Evolutionary conservation across 805 yeast species (phyloP).

Genomic region (Candida orba): DNA sequence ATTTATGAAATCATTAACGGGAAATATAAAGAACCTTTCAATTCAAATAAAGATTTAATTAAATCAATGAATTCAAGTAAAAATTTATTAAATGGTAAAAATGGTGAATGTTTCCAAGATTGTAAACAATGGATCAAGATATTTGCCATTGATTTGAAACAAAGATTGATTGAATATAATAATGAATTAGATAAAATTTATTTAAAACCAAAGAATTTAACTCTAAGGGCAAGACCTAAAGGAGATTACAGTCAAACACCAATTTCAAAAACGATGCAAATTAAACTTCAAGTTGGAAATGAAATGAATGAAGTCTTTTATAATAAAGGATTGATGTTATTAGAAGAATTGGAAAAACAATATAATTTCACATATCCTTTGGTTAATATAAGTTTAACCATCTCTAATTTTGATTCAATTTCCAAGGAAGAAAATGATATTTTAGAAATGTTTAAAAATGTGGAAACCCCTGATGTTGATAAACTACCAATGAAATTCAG

Average conservation of each 20-base stretch:
- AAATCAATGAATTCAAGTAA: constrained; percentile 89
- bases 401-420: constrained; percentile 45
- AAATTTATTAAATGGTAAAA: constrained; percentile 50
- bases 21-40: constrained; percentile 42
- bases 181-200: constrained; percentile 37
- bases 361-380: constrained; percentile 37
- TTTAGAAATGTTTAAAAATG: constrained; percentile 1
- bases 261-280: background rate
- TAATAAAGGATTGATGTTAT: constrained; percentile 30
- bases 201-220: constrained; percentile 41
- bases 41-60: constrained; percentile 46
- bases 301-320: constrained; percentile 14
- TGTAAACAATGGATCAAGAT: constrained; percentile 69
- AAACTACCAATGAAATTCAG: background rate
- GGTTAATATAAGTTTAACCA: constrained; percentile 40
- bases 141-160: constrained; percentile 69
- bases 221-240: constrained; percentile 26
- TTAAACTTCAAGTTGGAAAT: background rate
- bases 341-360: constrained; percentile 31
- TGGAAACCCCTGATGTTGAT: constrained; percentile 4
- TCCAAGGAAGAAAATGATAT: constrained; percentile 4
- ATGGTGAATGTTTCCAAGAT: constrained; percentile 47
- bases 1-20: constrained; percentile 66
- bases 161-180: constrained; percentile 69
- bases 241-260: constrained; percentile 7